A percentile compares a stretch with the other conserved stretches of the same genome.
These are phyloP conservation scores for Alopecurus myosuroides DNA, from an alignment of 176 grass and related monocot genomes.

Conservation along the genomic window DNA sequence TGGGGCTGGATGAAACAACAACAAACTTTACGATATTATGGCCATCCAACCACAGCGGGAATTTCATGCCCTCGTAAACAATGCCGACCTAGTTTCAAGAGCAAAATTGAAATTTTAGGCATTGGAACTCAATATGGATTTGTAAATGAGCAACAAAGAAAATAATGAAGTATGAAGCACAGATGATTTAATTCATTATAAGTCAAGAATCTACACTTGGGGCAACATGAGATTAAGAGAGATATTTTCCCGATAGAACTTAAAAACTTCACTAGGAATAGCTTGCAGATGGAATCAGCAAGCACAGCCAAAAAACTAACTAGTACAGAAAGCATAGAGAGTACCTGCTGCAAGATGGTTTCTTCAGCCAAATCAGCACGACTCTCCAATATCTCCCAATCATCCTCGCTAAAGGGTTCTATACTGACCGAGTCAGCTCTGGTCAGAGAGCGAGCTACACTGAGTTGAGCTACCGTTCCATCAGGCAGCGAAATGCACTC, in stretches of 20 bases:
- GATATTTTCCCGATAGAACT: background rate
- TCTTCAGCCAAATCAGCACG: slow-evolving; percentile 87
- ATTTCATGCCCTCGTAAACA: slow-evolving; percentile 90
- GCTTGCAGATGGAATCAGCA: background rate
- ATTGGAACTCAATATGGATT: background rate
- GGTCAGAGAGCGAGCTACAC: slow-evolving; percentile 52
- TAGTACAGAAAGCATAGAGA: background rate
- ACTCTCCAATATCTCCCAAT: slow-evolving; percentile 96
- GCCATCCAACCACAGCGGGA: slow-evolving; percentile 84
- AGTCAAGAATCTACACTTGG: background rate
- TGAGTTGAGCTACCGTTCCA: slow-evolving; percentile 51
- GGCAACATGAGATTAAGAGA: background rate
- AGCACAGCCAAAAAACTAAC: background rate
- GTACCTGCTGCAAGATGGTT: slow-evolving; percentile 80
- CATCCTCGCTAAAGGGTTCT: slow-evolving; percentile 82
- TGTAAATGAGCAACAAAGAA: background rate
- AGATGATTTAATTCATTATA: background rate
- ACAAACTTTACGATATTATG: slow-evolving; percentile 91
- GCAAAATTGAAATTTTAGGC: slow-evolving; percentile 1
- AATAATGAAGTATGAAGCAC: background rate
- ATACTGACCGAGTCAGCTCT: slow-evolving; percentile 72
- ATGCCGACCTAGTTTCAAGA: slow-evolving; percentile 73
- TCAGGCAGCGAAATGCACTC: slow-evolving; percentile 75
- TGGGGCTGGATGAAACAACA: slow-evolving; percentile 60
- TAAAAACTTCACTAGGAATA: background rate